Evolutionary conservation across 306 rosid genomes (phyloP), one percentile per base, ranked within the genome.

Genomic region (Sechiopsis laciniata): DNA sequence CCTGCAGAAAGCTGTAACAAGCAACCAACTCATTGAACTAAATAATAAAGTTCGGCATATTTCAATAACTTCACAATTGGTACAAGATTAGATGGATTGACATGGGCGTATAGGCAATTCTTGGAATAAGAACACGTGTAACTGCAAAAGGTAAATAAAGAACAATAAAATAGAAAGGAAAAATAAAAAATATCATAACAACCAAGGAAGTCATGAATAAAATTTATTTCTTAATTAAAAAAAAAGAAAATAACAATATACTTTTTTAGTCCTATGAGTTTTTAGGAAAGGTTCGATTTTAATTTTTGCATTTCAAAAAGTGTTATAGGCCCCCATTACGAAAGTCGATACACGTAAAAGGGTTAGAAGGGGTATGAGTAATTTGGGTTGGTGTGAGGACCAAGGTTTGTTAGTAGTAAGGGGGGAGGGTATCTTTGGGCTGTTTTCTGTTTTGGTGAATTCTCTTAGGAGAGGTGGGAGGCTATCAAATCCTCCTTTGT

Each of bases 1-100:
- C 99, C 93, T 85, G 97, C 86, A 88, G 68, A 85, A 91, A 89
- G 78, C 99, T 95, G 97, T 74, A 74, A 84, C 83, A 84, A 86
- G 85, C 80, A 87, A 83, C 85, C 78, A 15, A 70, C n/a, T 24
- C 22, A 1, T 51, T 26, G 22, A 24, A 24, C 42, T 66, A 45
- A 13, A 69, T 69, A 22, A 46, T 65, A 65, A 52, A 40, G 16
- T 65, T 65, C 10, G 0, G 72, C 55, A 42, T 17, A 19, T 65
- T 65, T 26, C 54, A 52, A 65, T 10, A 12, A 58, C 3, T 22
- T 22, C 64, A 22, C 15, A 17, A 19, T 65, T 65, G 42, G 72
- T 42, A 40, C 54, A 48, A 22, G 45, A 68, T 68, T 48, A 48
- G 73, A 68, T 48, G 73, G 73, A 21, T 46, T 7, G 56, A 68